Evolutionary conservation across 257 asterid species (phyloP).

Genomic region (Capsicum chinense): DNA sequence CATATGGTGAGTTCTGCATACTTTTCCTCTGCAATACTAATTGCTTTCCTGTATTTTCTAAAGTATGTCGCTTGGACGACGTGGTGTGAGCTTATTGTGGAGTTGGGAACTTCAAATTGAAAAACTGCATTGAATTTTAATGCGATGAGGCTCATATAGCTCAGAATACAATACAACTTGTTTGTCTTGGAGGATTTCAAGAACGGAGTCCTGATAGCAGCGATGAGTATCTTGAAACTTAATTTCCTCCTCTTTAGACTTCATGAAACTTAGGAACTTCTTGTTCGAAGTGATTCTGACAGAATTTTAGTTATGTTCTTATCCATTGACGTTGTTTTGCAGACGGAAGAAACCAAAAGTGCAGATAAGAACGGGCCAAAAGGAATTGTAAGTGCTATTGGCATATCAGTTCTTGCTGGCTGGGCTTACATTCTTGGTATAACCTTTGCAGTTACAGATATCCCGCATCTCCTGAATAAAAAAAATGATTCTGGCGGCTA

Average conservation of each 20-base stretch:
- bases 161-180: not conserved
- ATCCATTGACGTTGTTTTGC: conserved; percentile 36
- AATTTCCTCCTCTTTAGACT: not conserved
- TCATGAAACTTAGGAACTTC: not conserved
- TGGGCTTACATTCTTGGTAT: conserved; percentile 94
- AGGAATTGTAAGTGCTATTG: conserved; percentile 93
- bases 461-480: conserved; percentile 66
- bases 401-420: conserved; percentile 86
- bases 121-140: not conserved
- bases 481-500: conserved; percentile 90
- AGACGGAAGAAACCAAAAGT: conserved; percentile 93
- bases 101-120: conserved; percentile 2
- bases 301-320: not conserved
- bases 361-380: conserved; percentile 87
- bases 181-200: not conserved
- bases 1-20: conserved; percentile 74
- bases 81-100: not conserved
- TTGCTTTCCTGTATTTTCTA: not conserved
- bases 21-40: not conserved
- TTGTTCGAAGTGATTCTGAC: not conserved
- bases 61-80: not conserved
- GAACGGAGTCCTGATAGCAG: not conserved
- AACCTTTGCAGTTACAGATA: conserved; percentile 85
- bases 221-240: not conserved
- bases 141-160: not conserved